Conservation (phyloP, 140 eudicot species). For the Flaveria floridana region DNA sequence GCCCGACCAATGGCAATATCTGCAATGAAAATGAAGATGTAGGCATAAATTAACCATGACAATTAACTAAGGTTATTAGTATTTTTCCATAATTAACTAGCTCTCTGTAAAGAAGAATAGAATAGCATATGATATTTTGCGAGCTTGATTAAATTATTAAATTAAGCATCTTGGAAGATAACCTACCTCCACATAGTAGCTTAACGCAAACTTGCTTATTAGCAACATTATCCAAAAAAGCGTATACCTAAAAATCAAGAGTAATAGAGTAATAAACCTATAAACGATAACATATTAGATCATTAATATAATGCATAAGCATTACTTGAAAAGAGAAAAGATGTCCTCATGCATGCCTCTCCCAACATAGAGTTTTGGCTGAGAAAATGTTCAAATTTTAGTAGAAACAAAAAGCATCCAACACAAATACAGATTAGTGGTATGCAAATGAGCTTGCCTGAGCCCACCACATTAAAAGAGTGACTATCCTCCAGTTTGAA, state of each 20-base stretch:
- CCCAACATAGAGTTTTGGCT: conserved; percentile 97
- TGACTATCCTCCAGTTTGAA: conserved; percentile 75
- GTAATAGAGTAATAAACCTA: conserved; percentile 18
- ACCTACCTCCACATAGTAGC: conserved; percentile 95
- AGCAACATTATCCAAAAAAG: conserved; percentile 84
- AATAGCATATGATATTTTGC: background rate
- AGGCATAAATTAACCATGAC: conserved; percentile 25
- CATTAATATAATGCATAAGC: conserved; percentile 12
- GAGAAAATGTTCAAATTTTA: conserved; percentile 26
- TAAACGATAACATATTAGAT: background rate
- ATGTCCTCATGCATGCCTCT: conserved; percentile 99
- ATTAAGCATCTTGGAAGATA: conserved; percentile 19
- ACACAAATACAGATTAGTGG: conserved; percentile 7
- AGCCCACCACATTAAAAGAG: conserved; percentile 95
- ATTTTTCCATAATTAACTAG: background rate
- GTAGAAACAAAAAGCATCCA: background rate
- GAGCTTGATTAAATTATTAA: background rate
- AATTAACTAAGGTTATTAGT: conserved; percentile 9
- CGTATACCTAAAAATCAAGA: conserved; percentile 62
- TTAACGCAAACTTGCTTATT: conserved; percentile 94
- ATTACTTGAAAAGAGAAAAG: conserved; percentile 86
- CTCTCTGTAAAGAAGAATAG: background rate
- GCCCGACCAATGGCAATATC: conserved; percentile 81
- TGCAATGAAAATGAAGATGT: conserved; percentile 32
- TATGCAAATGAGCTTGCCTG: conserved; percentile 58